Conservation (phyloP, 2,329 filamentous ascomycete genomes). For the Emydomyces testavorans region DNA sequence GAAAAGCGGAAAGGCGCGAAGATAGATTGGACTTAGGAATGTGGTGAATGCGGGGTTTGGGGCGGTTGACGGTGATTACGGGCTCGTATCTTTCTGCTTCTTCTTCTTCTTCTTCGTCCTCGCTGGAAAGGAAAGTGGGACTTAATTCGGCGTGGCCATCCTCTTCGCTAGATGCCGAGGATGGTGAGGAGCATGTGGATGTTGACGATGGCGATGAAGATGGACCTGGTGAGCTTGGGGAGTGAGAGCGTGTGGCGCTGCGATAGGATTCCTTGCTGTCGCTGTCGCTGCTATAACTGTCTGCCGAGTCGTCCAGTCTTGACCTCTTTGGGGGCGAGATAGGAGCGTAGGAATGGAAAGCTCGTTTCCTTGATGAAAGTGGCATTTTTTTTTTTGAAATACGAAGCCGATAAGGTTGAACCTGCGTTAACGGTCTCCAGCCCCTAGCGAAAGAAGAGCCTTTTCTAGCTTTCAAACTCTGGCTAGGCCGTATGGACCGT, state of each 20-base stretch:
- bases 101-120: conserved; percentile 8
- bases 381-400: neutral
- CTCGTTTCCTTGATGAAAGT: neutral
- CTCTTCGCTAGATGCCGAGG: conserved; percentile 14
- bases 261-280: neutral
- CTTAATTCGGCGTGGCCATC: neutral
- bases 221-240: neutral
- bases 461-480: conserved; percentile 1
- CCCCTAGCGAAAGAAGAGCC: too few species aligned
- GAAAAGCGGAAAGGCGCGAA: conserved; percentile 31
- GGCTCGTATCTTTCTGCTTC: too few species aligned
- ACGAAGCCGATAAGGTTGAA: too few species aligned
- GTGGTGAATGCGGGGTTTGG: conserved; percentile 29
- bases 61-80: conserved; percentile 16
- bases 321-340: conserved; percentile 3
- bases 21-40: conserved; percentile 24
- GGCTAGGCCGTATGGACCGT: neutral
- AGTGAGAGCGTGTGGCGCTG: neutral
- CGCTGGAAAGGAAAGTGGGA: neutral
- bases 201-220: conserved; percentile 15
- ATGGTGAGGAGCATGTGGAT: conserved; percentile 14
- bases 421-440: too few species aligned
- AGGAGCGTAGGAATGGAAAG: neutral
- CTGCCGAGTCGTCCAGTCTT: neutral
- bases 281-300: neutral